Evolutionary conservation across 2,329 filamentous ascomycete species (phyloP).

Genomic region (Xylaria sp.): DNA sequence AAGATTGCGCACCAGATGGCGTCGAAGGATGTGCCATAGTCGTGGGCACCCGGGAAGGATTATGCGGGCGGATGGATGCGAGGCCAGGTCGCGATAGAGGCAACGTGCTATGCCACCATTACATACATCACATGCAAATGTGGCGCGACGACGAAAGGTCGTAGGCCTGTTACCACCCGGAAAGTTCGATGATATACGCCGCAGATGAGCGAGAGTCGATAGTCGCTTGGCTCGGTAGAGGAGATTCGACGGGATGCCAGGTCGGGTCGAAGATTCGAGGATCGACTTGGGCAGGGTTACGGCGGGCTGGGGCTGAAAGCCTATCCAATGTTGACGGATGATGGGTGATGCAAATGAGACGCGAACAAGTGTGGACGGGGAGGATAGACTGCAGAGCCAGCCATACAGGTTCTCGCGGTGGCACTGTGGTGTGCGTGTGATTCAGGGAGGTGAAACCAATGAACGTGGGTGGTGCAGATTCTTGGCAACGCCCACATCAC

Average conservation of each 20-base stretch:
- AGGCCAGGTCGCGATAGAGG: slow-evolving; percentile 2
- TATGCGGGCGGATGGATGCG: background rate
- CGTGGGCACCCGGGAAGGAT: background rate
- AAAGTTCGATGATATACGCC: background rate
- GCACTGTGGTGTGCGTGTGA: too few relatives aligned
- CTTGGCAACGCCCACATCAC: too few relatives aligned
- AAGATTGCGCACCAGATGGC: slow-evolving; percentile 34
- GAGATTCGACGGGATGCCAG: too few relatives aligned
- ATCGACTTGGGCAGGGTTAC: slow-evolving; percentile 3
- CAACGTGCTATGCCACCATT: slow-evolving; percentile 14
- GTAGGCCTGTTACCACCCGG: background rate
- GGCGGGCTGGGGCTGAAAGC: background rate
- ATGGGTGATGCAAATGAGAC: background rate
- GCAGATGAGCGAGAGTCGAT: background rate
- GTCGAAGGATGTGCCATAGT: slow-evolving; percentile 40
- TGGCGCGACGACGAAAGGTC: background rate
- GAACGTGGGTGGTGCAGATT: too few relatives aligned
- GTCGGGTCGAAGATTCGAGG: background rate
- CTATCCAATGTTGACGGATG: background rate
- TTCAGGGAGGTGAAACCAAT: too few relatives aligned
- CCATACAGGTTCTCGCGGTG: too few relatives aligned
- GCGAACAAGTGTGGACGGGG: too few relatives aligned
- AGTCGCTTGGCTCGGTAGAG: background rate
- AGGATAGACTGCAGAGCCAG: too few relatives aligned
- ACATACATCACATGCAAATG: slow-evolving; percentile 22